A percentile compares a stretch with the other conserved stretches of the same genome.
These are phyloP conservation scores for Massospora cicadina DNA, from an alignment of 371 early-diverging fungal species.

Conservation along the genomic window DNA sequence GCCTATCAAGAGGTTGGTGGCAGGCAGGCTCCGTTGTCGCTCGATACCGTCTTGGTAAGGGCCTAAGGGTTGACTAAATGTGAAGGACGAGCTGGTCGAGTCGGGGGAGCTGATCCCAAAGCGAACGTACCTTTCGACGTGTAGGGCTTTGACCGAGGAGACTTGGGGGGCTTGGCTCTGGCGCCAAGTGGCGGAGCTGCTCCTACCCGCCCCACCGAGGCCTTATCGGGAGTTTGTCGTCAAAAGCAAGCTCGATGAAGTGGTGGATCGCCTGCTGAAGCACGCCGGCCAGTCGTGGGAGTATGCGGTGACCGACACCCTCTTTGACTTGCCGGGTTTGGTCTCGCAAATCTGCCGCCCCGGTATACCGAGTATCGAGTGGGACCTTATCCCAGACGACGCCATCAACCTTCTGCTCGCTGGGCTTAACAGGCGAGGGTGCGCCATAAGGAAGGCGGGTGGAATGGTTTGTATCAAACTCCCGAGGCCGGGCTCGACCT, in stretches of 20 bases:
- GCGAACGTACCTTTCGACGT: not conserved
- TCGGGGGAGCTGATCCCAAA: not conserved
- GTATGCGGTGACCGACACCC: not conserved
- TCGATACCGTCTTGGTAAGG: not conserved
- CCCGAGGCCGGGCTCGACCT: not conserved
- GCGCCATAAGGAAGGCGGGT: not conserved
- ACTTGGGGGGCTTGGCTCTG: not conserved
- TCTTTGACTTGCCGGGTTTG: not conserved
- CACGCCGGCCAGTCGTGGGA: not conserved
- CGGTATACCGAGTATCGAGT: not conserved
- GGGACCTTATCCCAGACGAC: not conserved
- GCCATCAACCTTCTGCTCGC: not conserved
- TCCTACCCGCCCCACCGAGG: not conserved
- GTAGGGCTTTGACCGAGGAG: not conserved
- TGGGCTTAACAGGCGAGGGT: not conserved
- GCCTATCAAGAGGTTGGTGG: not conserved
- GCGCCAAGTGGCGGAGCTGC: not conserved
- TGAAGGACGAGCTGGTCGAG: not conserved
- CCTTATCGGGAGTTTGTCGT: not conserved
- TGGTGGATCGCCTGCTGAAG: not conserved
- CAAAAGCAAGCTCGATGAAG: not conserved
- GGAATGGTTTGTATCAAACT: not conserved
- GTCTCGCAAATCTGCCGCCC: not conserved
- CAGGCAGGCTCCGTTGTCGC: not conserved
- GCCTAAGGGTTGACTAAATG: not conserved